Percentiles rank a stretch among this genome's conserved stretches.
Evolutionary conservation across 202 grass and related monocot genomes (phyloP).

Genomic region (Musa balbisiana): DNA sequence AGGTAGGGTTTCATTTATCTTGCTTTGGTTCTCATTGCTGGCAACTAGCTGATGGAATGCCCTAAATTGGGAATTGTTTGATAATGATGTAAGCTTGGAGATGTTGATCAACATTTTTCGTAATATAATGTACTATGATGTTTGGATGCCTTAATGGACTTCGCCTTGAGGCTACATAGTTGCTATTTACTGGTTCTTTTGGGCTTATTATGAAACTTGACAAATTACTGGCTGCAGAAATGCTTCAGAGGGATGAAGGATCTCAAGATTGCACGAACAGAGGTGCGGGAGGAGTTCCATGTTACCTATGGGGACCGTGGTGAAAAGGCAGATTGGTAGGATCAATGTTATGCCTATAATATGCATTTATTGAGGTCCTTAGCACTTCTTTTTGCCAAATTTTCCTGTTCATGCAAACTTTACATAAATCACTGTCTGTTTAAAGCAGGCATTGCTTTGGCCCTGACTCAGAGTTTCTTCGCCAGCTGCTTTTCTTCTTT

Average conservation of each 20-base stretch:
- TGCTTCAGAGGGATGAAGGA: conserved; percentile 93
- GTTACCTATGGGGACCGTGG: conserved; percentile 62
- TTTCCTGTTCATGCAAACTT: conserved; percentile 10
- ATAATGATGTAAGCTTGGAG: neutral
- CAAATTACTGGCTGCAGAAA: conserved; percentile 89
- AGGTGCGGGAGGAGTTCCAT: conserved; percentile 53
- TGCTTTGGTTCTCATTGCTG: neutral
- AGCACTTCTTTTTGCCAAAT: conserved; percentile 18
- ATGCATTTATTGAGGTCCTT: neutral
- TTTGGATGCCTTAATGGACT: neutral
- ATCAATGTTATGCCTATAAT: neutral
- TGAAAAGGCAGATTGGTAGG: conserved; percentile 66
- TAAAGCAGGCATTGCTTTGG: conserved; percentile 66
- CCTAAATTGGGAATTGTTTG: neutral
- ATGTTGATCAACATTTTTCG: neutral
- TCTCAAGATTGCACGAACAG: conserved; percentile 43
- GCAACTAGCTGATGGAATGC: neutral
- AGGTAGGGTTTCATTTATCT: conserved; percentile 40
- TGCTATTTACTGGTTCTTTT: neutral
- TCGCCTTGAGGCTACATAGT: neutral
- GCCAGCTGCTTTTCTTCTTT: conserved; percentile 91
- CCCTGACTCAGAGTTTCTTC: conserved; percentile 74
- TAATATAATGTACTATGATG: neutral
- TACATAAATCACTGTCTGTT: conserved; percentile 31
- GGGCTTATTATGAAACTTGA: conserved; percentile 39